Conservation (phyloP, 306 rosid genomes). For the Ormosia semicastrata region DNA sequence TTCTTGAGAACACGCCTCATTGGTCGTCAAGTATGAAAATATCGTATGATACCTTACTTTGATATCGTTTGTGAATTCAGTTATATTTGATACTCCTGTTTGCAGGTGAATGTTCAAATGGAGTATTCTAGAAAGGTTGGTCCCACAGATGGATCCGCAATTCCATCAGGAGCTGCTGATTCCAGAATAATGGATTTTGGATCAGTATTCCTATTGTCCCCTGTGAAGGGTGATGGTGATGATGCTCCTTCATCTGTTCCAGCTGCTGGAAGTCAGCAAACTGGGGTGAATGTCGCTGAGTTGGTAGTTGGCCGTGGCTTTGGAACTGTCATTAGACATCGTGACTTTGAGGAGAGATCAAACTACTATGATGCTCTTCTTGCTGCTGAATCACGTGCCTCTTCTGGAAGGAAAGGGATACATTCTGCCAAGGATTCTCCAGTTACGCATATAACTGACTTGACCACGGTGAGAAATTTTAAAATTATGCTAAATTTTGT, state of each 20-base stretch:
- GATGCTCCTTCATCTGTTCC: conserved; percentile 54
- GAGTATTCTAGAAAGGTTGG: conserved; percentile 87
- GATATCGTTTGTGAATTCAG: background rate
- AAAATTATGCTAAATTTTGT: conserved; percentile 1
- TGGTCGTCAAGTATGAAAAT: conserved; percentile 76
- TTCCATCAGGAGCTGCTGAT: conserved; percentile 61
- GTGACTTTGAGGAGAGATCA: conserved; percentile 98
- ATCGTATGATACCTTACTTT: conserved; percentile 13
- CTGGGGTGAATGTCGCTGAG: conserved; percentile 77
- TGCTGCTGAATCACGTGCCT: conserved; percentile 90
- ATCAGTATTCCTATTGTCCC: conserved; percentile 66
- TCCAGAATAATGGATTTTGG: conserved; percentile 97
- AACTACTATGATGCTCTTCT: conserved; percentile 93
- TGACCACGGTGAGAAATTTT: conserved; percentile 57
- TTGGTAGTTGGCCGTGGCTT: conserved; percentile 80
- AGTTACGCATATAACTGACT: conserved; percentile 94
- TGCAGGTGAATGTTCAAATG: conserved; percentile 92
- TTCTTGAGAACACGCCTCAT: conserved; percentile 88
- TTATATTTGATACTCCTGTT: conserved; percentile 20
- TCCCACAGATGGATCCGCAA: conserved; percentile 55
- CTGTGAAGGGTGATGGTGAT: conserved; percentile 67
- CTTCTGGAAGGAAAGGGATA: conserved; percentile 71
- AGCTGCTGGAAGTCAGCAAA: conserved; percentile 52
- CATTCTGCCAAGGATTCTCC: conserved; percentile 98
- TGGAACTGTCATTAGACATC: conserved; percentile 90